Conservation (phyloP, 805 yeast species). For the Scheffersomyces ergatensis region DNA sequence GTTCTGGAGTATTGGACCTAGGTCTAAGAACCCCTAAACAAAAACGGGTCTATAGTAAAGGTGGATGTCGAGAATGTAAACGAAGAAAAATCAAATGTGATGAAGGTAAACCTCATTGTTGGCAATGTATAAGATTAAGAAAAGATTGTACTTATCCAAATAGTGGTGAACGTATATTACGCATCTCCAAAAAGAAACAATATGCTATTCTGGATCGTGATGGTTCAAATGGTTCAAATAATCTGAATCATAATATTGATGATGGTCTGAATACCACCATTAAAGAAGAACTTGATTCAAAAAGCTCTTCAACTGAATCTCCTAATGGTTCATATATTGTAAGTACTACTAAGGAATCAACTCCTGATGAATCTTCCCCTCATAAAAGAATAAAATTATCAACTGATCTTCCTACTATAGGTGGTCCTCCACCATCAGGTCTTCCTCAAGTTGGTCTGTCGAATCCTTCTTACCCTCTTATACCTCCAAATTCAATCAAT, state of each 20-base stretch:
- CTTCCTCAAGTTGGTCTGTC: neutral
- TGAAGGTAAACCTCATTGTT: conserved; percentile 36
- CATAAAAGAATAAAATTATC: neutral
- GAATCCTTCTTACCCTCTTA: neutral
- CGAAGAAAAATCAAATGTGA: conserved; percentile 43
- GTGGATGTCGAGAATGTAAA: conserved; percentile 42
- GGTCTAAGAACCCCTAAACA: conserved; percentile 2
- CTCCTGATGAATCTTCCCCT: neutral
- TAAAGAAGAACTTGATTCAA: neutral
- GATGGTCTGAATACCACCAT: too few species aligned
- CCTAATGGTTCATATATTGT: neutral
- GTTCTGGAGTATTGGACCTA: conserved; percentile 4
- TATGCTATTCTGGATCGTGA: neutral
- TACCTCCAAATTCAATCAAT: neutral
- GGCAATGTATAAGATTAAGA: conserved; percentile 35
- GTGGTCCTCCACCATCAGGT: neutral
- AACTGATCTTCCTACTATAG: neutral
- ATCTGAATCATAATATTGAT: too few species aligned
- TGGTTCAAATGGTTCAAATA: too few species aligned
- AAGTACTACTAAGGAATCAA: neutral
- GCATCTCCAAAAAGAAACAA: conserved; percentile 20
- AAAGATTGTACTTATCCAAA: conserved; percentile 35
- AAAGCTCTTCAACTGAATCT: neutral
- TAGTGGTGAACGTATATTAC: conserved; percentile 33
- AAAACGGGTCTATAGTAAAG: conserved; percentile 25